These are phyloP conservation scores for Psilocybe sp. DNA, from an alignment of 768 basidiomycete genomes.

Conservation along the genomic window DNA sequence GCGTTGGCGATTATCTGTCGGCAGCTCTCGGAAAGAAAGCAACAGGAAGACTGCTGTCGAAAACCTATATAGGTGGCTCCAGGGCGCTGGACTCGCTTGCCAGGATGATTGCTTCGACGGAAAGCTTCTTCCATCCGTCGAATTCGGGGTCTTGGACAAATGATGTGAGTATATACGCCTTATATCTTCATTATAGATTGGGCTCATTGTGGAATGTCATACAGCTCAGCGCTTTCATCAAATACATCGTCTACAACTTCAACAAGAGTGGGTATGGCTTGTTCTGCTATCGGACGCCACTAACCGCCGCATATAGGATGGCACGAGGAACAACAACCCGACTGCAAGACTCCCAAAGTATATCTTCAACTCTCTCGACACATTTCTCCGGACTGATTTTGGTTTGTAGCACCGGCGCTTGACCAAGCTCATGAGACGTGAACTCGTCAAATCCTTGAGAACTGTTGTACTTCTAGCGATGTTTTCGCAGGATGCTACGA, in stretches of 20 bases:
- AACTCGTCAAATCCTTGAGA: conserved; percentile 78
- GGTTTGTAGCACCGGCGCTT: conserved; percentile 62
- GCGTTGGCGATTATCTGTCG: conserved; percentile 56
- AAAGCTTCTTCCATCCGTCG: conserved; percentile 89
- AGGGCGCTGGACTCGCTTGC: conserved; percentile 85
- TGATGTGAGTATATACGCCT: conserved; percentile 44
- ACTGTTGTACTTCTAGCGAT: conserved; percentile 86
- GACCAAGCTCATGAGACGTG: conserved; percentile 74
- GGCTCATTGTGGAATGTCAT: neutral
- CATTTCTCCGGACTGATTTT: neutral
- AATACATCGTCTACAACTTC: conserved; percentile 81
- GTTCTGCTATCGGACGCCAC: conserved; percentile 2
- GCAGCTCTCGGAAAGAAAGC: conserved; percentile 50
- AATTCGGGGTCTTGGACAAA: conserved; percentile 83
- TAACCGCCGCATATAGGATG: conserved; percentile 44
- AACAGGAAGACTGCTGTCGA: conserved; percentile 32
- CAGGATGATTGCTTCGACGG: conserved; percentile 80
- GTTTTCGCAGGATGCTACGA: conserved; percentile 80
- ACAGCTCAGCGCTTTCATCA: conserved; percentile 81
- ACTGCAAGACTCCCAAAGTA: conserved; percentile 78
- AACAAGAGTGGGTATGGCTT: conserved; percentile 56
- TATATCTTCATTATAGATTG: neutral
- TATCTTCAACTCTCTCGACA: conserved; percentile 8
- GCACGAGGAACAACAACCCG: conserved; percentile 72
- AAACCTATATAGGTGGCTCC: conserved; percentile 75